Percentiles rank a stretch among this genome's conserved stretches.
Evolutionary conservation across 2,329 filamentous ascomycete genomes (phyloP).

Genomic region (Curvularia sp.): DNA sequence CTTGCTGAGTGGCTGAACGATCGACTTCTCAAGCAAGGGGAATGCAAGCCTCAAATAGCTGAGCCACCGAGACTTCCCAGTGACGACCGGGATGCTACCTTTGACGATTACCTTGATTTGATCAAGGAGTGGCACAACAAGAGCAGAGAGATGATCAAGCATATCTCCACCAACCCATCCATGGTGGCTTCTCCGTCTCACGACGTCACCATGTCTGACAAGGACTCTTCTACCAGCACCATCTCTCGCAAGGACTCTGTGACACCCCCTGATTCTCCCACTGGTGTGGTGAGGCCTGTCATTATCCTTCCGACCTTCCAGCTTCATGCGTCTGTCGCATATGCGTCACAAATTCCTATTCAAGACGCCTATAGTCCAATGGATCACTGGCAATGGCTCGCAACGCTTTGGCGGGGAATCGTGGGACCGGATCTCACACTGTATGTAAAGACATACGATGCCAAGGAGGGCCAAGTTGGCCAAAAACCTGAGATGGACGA

Average conservation of each 20-base stretch:
- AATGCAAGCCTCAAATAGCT: constrained; percentile 59
- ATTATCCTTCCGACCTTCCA: constrained; percentile 82
- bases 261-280: constrained; percentile 18
- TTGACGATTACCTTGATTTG: constrained; percentile 67
- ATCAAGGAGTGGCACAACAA: constrained; percentile 78
- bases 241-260: constrained; percentile 28
- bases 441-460: constrained; percentile 60
- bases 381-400: constrained; percentile 99
- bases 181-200: constrained; percentile 4
- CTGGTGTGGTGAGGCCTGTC: constrained; percentile 62
- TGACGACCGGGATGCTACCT: constrained; percentile 44
- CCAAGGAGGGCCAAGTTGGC: constrained; percentile 34
- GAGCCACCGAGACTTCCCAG: constrained; percentile 56
- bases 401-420: constrained; percentile 87
- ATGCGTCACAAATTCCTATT: constrained; percentile 76
- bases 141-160: constrained; percentile 71
- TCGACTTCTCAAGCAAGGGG: constrained; percentile 60
- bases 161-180: constrained; percentile 53
- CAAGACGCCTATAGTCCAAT: constrained; percentile 77
- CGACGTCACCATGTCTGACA: constrained; percentile 18
- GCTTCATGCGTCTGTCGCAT: constrained; percentile 77
- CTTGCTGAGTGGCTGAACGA: constrained; percentile 70
- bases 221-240: constrained; percentile 18
- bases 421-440: constrained; percentile 81
- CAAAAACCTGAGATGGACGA: constrained; percentile 54